phyloP scores from a whole-genome alignment of 306 rosid species.

The Cucumis cinereus region DNA sequence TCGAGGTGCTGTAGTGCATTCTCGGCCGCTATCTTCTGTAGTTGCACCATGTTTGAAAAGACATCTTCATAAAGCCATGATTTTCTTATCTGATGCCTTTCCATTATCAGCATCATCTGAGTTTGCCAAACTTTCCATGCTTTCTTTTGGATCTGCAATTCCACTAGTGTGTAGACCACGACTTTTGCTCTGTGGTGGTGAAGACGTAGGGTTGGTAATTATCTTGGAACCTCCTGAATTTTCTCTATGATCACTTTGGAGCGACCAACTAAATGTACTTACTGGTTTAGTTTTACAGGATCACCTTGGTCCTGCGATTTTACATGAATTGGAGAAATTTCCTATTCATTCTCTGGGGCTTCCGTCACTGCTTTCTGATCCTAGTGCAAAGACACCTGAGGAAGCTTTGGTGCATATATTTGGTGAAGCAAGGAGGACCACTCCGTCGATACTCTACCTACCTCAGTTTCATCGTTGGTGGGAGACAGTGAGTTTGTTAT shows the following conservation, averaged over 20 bases:
- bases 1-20: constrained; percentile 83
- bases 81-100: constrained; percentile 57
- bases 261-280: constrained; percentile 65
- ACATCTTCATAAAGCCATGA: constrained; percentile 64
- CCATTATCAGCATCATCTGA: constrained; percentile 51
- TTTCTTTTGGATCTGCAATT: constrained; percentile 80
- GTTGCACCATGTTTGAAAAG: constrained; percentile 76
- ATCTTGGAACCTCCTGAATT: constrained; percentile 28
- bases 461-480: constrained; percentile 96
- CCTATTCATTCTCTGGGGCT: constrained; percentile 94
- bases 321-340: constrained; percentile 93
- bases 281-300: constrained; percentile 99
- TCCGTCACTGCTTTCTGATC: constrained; percentile 90
- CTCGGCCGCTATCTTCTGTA: constrained; percentile 85
- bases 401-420: constrained; percentile 96
- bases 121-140: constrained; percentile 75
- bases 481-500: constrained; percentile 70
- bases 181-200: constrained; percentile 81
- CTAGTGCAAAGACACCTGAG: constrained; percentile 96
- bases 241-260: constrained; percentile 11
- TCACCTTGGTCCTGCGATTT: constrained; percentile 97
- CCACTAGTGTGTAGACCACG: constrained; percentile 92
- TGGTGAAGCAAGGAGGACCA: constrained; percentile 93
- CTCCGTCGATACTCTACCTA: constrained; percentile 86
- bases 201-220: constrained; percentile 96